Evolutionary conservation across 1,284 basidiomycete species (phyloP).

Genomic region (Cryptococcus amylolentus): DNA sequence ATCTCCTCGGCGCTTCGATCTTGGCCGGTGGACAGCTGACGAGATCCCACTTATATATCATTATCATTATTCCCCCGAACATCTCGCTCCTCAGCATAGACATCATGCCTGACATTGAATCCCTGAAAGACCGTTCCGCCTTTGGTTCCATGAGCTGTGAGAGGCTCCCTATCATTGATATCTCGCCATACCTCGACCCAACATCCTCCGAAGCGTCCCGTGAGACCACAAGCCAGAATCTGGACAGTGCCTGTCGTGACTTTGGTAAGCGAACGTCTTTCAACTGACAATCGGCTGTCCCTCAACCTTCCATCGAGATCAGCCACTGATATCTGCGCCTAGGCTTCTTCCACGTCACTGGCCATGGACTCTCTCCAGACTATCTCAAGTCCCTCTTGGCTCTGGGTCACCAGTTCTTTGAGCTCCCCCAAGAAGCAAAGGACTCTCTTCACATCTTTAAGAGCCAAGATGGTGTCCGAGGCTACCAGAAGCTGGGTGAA

Average conservation of each 20-base stretch:
- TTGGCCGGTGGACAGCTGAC: no score
- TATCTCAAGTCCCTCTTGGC: constrained; percentile 25
- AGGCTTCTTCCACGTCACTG: constrained; percentile 40
- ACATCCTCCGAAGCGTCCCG: constrained; percentile 14
- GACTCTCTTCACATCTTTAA: constrained; percentile 33
- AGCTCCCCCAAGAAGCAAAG: constrained; percentile 29
- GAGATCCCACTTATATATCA: no score
- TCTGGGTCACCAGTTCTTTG: constrained; percentile 30
- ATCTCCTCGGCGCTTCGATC: no score
- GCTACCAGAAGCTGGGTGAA: constrained; percentile 28
- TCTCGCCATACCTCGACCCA: constrained; percentile 20
- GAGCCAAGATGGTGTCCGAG: constrained; percentile 22
- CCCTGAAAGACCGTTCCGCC: constrained; percentile 12
- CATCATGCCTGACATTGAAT: constrained; percentile 19
- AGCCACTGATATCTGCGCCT: background rate
- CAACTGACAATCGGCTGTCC: background rate
- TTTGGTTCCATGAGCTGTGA: constrained; percentile 11
- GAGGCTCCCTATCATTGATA: constrained; percentile 21
- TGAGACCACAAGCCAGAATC: constrained; percentile 7
- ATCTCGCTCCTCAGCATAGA: no score
- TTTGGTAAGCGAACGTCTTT: constrained; percentile 14
- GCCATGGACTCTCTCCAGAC: constrained; percentile 26
- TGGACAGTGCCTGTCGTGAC: constrained; percentile 25
- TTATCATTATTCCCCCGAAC: no score
- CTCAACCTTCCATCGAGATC: background rate